Evolutionary conservation across 768 basidiomycete genomes (phyloP).

Genomic region (Tylopilus felleus): DNA sequence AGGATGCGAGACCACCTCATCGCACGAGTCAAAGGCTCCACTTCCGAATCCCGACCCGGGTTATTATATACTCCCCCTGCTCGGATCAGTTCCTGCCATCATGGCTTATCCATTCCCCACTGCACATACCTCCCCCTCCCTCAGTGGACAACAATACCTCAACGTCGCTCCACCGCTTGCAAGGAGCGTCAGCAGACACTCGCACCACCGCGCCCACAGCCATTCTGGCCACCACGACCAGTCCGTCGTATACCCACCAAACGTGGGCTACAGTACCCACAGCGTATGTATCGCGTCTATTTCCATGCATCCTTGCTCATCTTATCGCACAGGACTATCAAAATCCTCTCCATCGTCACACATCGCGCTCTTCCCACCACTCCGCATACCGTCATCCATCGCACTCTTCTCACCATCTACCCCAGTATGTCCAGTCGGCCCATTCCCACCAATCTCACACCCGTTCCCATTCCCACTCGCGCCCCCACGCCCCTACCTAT

Average conservation of each 20-base stretch:
- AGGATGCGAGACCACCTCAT: conserved; percentile 9
- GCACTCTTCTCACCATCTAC: conserved; percentile 16
- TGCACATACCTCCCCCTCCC: background rate
- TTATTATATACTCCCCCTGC: background rate
- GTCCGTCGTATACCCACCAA: background rate
- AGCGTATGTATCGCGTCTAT: conserved; percentile 12
- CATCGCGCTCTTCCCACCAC: conserved; percentile 11
- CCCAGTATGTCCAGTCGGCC: conserved; percentile 9
- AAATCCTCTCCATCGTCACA: conserved; percentile 5
- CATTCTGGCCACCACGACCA: conserved; percentile 1
- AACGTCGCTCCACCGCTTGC: background rate
- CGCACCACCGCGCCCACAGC: conserved; percentile 10
- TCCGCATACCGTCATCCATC: conserved; percentile 18
- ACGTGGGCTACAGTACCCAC: conserved; percentile 6
- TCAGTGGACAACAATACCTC: no score
- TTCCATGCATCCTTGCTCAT: background rate
- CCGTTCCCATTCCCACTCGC: conserved; percentile 11
- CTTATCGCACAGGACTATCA: conserved; percentile 16
- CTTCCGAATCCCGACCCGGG: conserved; percentile 19
- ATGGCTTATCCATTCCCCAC: conserved; percentile 29
- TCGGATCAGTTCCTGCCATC: background rate
- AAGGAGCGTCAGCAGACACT: conserved; percentile 19
- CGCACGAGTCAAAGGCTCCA: background rate
- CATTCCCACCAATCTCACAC: conserved; percentile 12
- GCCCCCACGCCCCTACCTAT: conserved; percentile 12